phyloP scores from a whole-genome alignment of 371 early-diverging fungal species.

The Dinochytrium kinnereticum region DNA sequence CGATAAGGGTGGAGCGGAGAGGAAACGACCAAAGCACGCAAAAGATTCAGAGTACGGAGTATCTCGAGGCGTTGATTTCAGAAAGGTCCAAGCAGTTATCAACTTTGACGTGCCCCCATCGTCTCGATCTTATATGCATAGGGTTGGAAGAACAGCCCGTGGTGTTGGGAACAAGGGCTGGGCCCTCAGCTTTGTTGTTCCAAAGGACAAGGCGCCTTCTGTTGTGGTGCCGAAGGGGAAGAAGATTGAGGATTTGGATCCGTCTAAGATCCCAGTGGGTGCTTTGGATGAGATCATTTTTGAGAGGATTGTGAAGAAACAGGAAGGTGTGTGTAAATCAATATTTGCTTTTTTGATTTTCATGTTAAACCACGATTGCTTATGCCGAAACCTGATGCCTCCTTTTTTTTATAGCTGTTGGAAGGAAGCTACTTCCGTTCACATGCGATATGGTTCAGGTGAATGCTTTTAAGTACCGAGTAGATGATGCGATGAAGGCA shows the following conservation, averaged over 20 bases:
- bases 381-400: no score
- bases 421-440: constrained; percentile 75
- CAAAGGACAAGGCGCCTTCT: constrained; percentile 24
- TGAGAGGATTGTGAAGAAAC: constrained; percentile 74
- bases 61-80: constrained; percentile 97
- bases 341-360: no score
- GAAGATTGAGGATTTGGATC: constrained; percentile 46
- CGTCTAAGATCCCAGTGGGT: constrained; percentile 41
- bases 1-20: constrained; percentile 21
- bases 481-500: constrained; percentile 82
- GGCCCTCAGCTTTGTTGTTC: constrained; percentile 79
- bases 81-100: constrained; percentile 91
- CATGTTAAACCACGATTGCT: no score
- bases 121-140: constrained; percentile 92
- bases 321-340: constrained; percentile 59
- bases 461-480: constrained; percentile 89
- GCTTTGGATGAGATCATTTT: constrained; percentile 69
- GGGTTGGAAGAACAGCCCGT: constrained; percentile 96
- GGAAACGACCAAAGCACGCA: constrained; percentile 29
- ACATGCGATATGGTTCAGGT: constrained; percentile 88
- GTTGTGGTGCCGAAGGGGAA: constrained; percentile 28
- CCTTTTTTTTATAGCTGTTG: constrained; percentile 39
- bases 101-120: constrained; percentile 97
- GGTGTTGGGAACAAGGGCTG: constrained; percentile 87
- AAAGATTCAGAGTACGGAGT: constrained; percentile 88